These are phyloP conservation scores for Polygonum aviculare DNA, from an alignment of 148 eudicot species.

Conservation along the genomic window DNA sequence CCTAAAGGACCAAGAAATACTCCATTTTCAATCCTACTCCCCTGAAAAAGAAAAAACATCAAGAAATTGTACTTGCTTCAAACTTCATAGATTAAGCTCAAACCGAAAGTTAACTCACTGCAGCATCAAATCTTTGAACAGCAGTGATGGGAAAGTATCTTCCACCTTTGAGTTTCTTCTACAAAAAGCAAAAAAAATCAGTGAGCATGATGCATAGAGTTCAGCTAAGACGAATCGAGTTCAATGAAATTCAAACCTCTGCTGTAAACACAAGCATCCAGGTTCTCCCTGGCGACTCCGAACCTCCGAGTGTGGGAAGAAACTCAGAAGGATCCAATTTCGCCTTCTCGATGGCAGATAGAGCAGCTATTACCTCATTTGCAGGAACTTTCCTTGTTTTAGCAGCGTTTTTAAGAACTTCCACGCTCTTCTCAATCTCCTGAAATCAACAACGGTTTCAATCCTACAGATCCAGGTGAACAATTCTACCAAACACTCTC, in stretches of 20 bases:
- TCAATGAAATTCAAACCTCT: slow-evolving; percentile 33
- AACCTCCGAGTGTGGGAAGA: slow-evolving; percentile 80
- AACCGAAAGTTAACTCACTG: slow-evolving; percentile 35
- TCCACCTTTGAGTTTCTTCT: slow-evolving; percentile 59
- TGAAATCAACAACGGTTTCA: slow-evolving; percentile 11
- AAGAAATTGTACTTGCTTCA: neutral
- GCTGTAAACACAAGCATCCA: slow-evolving; percentile 99
- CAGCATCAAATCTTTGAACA: slow-evolving; percentile 93
- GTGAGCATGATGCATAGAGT: neutral
- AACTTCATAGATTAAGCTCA: neutral
- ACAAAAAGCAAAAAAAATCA: slow-evolving; percentile 8
- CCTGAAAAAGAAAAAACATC: slow-evolving; percentile 31
- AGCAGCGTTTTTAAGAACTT: slow-evolving; percentile 69
- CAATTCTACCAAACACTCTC: neutral
- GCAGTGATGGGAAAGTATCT: slow-evolving; percentile 85
- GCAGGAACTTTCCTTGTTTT: slow-evolving; percentile 64
- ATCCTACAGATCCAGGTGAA: neutral
- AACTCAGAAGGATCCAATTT: slow-evolving; percentile 68
- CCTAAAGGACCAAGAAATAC: slow-evolving; percentile 74
- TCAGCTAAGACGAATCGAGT: neutral
- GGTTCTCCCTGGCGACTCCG: slow-evolving; percentile 77
- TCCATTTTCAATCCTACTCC: slow-evolving; percentile 87
- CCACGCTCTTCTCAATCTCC: slow-evolving; percentile 66
- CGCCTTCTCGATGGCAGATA: slow-evolving; percentile 70
- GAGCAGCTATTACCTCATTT: slow-evolving; percentile 48